A percentile compares a stretch with the other conserved stretches of the same genome.
Evolutionary conservation across 352 stramenopile species (phyloP).

Genomic region (Albugo candida): DNA sequence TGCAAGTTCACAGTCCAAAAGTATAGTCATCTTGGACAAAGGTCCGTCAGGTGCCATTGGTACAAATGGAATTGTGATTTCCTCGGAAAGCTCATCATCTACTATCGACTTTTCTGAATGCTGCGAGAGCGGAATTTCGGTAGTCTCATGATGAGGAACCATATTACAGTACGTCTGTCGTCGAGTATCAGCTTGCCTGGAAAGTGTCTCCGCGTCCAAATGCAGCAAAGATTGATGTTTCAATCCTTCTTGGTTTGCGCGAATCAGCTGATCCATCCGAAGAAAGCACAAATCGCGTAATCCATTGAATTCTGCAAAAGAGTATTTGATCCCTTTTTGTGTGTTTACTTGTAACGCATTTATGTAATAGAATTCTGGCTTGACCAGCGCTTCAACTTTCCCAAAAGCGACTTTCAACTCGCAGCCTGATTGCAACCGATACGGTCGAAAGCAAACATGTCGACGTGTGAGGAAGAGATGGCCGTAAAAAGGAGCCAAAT

Average conservation of each 20-base stretch:
- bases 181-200: slow-evolving; percentile 29
- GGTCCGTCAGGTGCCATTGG: slow-evolving; percentile 25
- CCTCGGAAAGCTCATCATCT: background rate
- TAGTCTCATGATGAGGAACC: background rate
- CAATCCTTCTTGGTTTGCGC: slow-evolving; percentile 34
- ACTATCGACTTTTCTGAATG: background rate
- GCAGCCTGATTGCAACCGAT: background rate
- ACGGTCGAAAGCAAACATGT: slow-evolving; percentile 36
- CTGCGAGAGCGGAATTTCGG: too few relatives aligned
- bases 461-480: slow-evolving; percentile 52
- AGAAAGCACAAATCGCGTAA: slow-evolving; percentile 52
- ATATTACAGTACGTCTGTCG: slow-evolving; percentile 33
- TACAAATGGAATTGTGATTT: slow-evolving; percentile 16
- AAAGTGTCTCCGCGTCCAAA: slow-evolving; percentile 18
- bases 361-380: slow-evolving; percentile 74
- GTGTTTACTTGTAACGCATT: slow-evolving; percentile 61
- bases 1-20: slow-evolving; percentile 50
- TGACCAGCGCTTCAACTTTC: slow-evolving; percentile 39
- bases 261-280: slow-evolving; percentile 47
- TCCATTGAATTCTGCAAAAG: slow-evolving; percentile 62
- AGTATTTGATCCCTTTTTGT: slow-evolving; percentile 38
- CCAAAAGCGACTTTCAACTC: slow-evolving; percentile 36
- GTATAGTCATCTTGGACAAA: slow-evolving; percentile 34
- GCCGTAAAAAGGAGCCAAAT: slow-evolving; percentile 49
- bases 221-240: slow-evolving; percentile 11